These are phyloP conservation scores for Imleria badia DNA, from an alignment of 768 basidiomycete genomes.

Conservation along the genomic window DNA sequence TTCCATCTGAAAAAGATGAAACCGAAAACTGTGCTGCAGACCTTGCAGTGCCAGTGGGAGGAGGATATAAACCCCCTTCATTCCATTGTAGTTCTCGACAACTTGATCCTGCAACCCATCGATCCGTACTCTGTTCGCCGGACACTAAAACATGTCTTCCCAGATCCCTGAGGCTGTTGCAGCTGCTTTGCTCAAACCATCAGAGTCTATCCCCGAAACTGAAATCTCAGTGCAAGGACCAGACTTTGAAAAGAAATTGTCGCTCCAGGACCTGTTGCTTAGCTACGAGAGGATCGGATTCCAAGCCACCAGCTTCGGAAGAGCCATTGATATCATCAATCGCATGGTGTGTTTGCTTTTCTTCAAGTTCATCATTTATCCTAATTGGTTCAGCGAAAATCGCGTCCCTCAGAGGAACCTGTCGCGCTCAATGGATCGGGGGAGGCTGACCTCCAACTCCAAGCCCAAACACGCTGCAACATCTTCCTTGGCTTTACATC, in stretches of 20 bases:
- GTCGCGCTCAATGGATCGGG: background rate
- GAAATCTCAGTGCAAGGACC: background rate
- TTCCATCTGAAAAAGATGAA: no score
- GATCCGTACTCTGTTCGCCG: background rate
- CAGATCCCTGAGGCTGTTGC: background rate
- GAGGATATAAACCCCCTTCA: background rate
- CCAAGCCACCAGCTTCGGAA: slow-evolving; percentile 1
- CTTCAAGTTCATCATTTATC: background rate
- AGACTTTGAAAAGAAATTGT: background rate
- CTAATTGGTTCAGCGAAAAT: background rate
- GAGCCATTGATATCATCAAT: background rate
- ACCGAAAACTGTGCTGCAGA: no score
- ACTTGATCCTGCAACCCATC: background rate
- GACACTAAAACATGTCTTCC: background rate
- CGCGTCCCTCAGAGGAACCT: background rate
- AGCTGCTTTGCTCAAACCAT: background rate
- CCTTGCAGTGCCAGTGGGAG: no score
- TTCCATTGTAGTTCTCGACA: background rate
- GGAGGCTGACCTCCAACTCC: background rate
- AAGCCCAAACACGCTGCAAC: background rate
- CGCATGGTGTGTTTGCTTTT: background rate
- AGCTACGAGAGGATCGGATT: background rate
- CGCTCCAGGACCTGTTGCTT: background rate
- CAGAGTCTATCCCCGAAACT: background rate
- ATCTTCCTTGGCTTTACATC: background rate